A percentile compares a stretch with the other conserved stretches of the same genome.
Evolutionary conservation across 331 rosid species (phyloP).

Genomic region (Saraca asoca): DNA sequence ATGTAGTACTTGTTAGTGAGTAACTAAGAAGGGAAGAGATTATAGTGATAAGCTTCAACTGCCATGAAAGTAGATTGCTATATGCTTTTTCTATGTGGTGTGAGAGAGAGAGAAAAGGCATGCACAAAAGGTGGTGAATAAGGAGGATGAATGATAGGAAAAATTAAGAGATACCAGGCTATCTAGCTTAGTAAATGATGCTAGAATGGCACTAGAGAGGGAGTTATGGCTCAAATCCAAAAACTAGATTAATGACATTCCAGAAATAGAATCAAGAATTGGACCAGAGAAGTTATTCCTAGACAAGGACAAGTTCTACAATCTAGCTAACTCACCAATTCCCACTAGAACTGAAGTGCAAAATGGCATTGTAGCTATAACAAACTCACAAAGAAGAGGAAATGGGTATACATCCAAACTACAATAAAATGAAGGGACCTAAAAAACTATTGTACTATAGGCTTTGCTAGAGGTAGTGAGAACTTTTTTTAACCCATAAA

Average conservation of each 20-base stretch:
- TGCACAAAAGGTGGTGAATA: too few species aligned
- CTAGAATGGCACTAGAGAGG: constrained; percentile 66
- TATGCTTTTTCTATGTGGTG: too few species aligned
- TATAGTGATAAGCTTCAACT: too few species aligned
- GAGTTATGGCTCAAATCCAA: constrained; percentile 82
- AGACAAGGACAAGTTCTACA: constrained; percentile 71
- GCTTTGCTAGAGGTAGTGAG: too few species aligned
- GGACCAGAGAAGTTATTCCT: constrained; percentile 90
- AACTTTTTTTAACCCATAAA: too few species aligned
- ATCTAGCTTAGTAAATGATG: constrained; percentile 54
- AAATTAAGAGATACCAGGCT: constrained; percentile 73
- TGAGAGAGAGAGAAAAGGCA: too few species aligned
- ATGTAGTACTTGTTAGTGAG: too few species aligned
- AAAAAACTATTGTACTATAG: constrained; percentile 29
- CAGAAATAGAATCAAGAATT: constrained; percentile 62
- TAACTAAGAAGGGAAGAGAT: too few species aligned
- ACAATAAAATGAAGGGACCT: constrained; percentile 75
- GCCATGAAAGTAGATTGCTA: too few species aligned
- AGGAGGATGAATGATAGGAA: too few species aligned
- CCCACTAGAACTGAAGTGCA: constrained; percentile 45
- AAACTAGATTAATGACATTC: constrained; percentile 67
- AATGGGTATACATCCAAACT: constrained; percentile 48
- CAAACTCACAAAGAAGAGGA: constrained; percentile 44
- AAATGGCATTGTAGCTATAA: constrained; percentile 41
- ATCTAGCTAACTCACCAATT: constrained; percentile 58